Evolutionary conservation across 495 filamentous ascomycete genomes (phyloP).

Genomic region (Oidiodendron maius): DNA sequence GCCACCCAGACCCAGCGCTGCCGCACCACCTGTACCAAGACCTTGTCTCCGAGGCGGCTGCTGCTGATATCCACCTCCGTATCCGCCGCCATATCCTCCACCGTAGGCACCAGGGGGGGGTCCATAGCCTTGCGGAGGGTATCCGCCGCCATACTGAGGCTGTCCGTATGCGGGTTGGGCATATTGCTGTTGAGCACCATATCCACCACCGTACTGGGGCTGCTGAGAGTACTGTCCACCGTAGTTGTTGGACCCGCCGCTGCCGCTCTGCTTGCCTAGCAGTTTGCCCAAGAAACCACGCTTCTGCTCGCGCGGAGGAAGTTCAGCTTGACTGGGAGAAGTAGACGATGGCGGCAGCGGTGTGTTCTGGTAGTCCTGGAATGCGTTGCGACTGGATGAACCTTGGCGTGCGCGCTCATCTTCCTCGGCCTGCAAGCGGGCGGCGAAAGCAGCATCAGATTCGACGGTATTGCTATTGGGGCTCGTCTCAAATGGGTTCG

Average conservation of each 20-base stretch:
- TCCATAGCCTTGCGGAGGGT: conserved; percentile 26
- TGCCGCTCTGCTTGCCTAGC: conserved; percentile 34
- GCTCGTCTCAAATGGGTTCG: conserved; percentile 39
- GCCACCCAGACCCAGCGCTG: conserved; percentile 71
- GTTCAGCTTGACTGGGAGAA: conserved; percentile 25
- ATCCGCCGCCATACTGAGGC: conserved; percentile 8
- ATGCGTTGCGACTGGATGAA: conserved; percentile 11
- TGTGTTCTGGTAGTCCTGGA: conserved; percentile 22
- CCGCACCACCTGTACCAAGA: conserved; percentile 62
- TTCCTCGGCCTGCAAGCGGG: conserved; percentile 77
- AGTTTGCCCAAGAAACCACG: conserved; percentile 46
- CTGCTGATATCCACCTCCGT: conserved; percentile 11
- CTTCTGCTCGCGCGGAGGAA: conserved; percentile 27
- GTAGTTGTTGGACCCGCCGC: not conserved
- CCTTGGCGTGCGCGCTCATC: conserved; percentile 50
- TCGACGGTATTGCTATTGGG: conserved; percentile 41
- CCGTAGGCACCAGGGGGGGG: conserved; percentile 3
- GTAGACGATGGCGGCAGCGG: conserved; percentile 20
- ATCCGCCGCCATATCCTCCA: conserved; percentile 33
- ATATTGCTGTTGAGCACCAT: conserved; percentile 10
- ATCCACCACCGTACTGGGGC: conserved; percentile 3
- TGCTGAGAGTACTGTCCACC: conserved; percentile 15
- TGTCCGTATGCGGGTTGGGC: conserved; percentile 9
- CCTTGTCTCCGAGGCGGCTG: conserved; percentile 35
- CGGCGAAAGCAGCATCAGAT: conserved; percentile 68